Evolutionary conservation across 306 rosid genomes (phyloP).

Genomic region (Urtica urens): DNA sequence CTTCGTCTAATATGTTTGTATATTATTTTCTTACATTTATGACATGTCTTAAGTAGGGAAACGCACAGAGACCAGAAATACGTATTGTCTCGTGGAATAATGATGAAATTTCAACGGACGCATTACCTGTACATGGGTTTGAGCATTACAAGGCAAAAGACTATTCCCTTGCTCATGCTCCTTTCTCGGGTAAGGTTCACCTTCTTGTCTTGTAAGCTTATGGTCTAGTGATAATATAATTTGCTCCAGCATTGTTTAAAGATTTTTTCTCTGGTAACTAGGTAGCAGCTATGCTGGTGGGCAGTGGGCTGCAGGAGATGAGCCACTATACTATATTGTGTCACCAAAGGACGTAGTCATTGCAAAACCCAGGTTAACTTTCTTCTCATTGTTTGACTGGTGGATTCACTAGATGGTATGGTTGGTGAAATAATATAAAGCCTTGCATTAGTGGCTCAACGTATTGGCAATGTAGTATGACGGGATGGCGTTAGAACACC

Average conservation of each 20-base stretch:
- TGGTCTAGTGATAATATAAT: slow-evolving; percentile 18
- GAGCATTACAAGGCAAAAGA: slow-evolving; percentile 98
- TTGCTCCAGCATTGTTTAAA: slow-evolving; percentile 18
- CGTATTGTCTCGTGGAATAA: slow-evolving; percentile 80
- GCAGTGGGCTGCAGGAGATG: slow-evolving; percentile 99
- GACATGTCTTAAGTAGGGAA: slow-evolving; percentile 60
- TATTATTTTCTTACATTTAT: slow-evolving; percentile 17
- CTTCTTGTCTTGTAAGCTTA: slow-evolving; percentile 22
- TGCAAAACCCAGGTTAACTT: slow-evolving; percentile 87
- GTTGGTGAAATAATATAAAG: too few relatives aligned
- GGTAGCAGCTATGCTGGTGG: slow-evolving; percentile 99
- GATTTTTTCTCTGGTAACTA: slow-evolving; percentile 36
- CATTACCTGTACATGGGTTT: slow-evolving; percentile 87
- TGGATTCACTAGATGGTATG: too few relatives aligned
- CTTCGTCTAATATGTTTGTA: neutral
- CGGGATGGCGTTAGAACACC: neutral
- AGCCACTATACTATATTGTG: slow-evolving; percentile 86
- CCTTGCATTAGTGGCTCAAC: too few relatives aligned
- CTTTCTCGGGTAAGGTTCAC: slow-evolving; percentile 94
- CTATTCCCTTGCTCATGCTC: slow-evolving; percentile 96
- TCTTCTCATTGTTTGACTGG: neutral
- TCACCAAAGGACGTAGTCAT: slow-evolving; percentile 95
- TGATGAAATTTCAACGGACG: slow-evolving; percentile 93
- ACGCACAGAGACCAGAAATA: slow-evolving; percentile 93
- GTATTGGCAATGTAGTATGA: too few relatives aligned